Conservation (phyloP, 257 asterid species). For the Solanum medicagineum region DNA sequence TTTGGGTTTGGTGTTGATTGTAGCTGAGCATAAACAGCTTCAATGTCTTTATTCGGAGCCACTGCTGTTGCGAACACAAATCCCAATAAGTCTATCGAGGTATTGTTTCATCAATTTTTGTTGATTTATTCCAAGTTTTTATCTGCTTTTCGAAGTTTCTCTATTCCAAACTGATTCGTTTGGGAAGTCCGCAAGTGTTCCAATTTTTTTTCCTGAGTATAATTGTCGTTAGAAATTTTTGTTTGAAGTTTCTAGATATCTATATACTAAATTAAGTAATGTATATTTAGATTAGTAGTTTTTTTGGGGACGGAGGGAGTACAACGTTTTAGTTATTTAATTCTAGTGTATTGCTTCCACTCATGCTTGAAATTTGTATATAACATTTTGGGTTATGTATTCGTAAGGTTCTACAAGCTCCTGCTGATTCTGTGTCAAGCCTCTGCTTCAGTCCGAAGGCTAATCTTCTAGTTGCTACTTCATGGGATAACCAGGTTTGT, state of each 20-base stretch:
- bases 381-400: not conserved
- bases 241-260: not conserved
- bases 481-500: slow-evolving; percentile 94
- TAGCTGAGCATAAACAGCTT: not conserved
- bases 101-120: not conserved
- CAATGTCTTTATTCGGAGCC: slow-evolving; percentile 64
- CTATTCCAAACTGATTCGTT: not conserved
- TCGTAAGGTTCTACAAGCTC: slow-evolving; percentile 63
- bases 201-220: no score
- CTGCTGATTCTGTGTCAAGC: slow-evolving; percentile 77
- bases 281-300: not conserved
- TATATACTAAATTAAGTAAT: not conserved
- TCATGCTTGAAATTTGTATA: not conserved
- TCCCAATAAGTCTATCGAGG: slow-evolving; percentile 86
- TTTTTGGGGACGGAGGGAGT: not conserved
- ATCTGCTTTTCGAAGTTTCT: not conserved
- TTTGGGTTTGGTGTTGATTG: not conserved
- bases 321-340: not conserved
- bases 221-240: not conserved
- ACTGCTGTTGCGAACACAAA: slow-evolving; percentile 27
- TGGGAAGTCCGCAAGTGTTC: not conserved
- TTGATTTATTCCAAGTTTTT: not conserved
- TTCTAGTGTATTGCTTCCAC: not conserved
- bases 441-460: slow-evolving; percentile 83
- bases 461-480: slow-evolving; percentile 61